Conservation (phyloP, 345 rosid species). For the Eucalyptus regnans region DNA sequence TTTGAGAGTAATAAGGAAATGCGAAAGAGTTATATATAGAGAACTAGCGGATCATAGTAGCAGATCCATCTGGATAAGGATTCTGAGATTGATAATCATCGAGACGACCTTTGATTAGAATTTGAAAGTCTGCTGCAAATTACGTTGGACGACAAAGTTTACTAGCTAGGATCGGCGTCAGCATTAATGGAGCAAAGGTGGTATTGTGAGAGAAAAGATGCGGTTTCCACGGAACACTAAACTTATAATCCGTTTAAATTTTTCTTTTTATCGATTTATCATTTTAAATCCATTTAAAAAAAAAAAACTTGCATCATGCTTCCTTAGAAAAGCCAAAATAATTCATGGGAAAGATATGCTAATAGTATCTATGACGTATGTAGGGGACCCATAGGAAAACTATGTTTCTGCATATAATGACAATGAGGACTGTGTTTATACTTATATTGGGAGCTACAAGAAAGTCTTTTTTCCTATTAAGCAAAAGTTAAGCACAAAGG, state of each 20-base stretch:
- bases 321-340: not conserved
- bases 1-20: not conserved
- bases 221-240: not conserved
- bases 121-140: not conserved
- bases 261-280: not conserved
- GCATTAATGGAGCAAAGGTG: not conserved
- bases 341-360: not conserved
- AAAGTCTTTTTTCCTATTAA: not conserved
- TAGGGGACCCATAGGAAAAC: not conserved
- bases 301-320: not conserved
- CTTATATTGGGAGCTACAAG: not conserved
- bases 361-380: not conserved
- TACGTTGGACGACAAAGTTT: rapidly evolving
- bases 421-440: not conserved
- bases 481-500: not conserved
- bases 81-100: not conserved
- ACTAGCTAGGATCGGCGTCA: not conserved
- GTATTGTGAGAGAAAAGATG: not conserved
- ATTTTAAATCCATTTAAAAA: not conserved
- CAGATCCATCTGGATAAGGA: not conserved
- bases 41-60: not conserved
- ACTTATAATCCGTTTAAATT: not conserved
- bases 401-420: not conserved
- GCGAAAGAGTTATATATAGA: not conserved
- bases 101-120: not conserved